phyloP scores from a whole-genome alignment of 495 filamentous ascomycete genomes.

The Endocarpon pusillum region DNA sequence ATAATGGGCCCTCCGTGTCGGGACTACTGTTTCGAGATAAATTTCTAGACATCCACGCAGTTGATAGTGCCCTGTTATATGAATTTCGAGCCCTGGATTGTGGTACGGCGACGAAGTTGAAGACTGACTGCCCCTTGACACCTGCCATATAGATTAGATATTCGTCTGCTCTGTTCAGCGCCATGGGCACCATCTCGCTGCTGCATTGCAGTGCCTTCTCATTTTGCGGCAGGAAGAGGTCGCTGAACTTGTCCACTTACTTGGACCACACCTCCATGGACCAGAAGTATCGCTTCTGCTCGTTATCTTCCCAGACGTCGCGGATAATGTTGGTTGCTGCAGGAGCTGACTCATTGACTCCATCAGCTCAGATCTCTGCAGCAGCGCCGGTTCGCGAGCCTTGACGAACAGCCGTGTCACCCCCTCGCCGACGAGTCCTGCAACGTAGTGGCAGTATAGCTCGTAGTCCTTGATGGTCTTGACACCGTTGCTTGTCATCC shows the following conservation, averaged over 20 bases:
- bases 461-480: slow-evolving; percentile 62
- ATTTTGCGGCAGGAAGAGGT: slow-evolving; percentile 56
- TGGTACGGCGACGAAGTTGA: slow-evolving; percentile 81
- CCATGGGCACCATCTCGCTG: slow-evolving; percentile 66
- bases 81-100: slow-evolving; percentile 84
- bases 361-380: slow-evolving; percentile 49
- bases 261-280: slow-evolving; percentile 77
- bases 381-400: slow-evolving; percentile 56
- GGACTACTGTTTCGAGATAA: too few relatives aligned
- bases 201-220: slow-evolving; percentile 55
- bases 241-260: slow-evolving; percentile 58
- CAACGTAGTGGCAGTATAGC: slow-evolving; percentile 75
- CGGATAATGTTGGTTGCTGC: slow-evolving; percentile 83
- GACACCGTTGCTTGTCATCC: slow-evolving; percentile 51
- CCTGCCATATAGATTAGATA: slow-evolving; percentile 78
- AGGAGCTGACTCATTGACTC: slow-evolving; percentile 77
- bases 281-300: slow-evolving; percentile 63
- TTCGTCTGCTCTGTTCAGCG: slow-evolving; percentile 58
- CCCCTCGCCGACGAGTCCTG: slow-evolving; percentile 72
- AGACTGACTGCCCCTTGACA: slow-evolving; percentile 68
- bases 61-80: too few relatives aligned
- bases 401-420: slow-evolving; percentile 63
- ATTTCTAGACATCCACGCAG: too few relatives aligned
- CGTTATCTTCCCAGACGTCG: slow-evolving; percentile 58
- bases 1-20: too few relatives aligned